A percentile compares a stretch with the other conserved stretches of the same genome.
These are phyloP conservation scores for Fraxinus angustifolia DNA, from an alignment of 305 asterid species.

Conservation along the genomic window DNA sequence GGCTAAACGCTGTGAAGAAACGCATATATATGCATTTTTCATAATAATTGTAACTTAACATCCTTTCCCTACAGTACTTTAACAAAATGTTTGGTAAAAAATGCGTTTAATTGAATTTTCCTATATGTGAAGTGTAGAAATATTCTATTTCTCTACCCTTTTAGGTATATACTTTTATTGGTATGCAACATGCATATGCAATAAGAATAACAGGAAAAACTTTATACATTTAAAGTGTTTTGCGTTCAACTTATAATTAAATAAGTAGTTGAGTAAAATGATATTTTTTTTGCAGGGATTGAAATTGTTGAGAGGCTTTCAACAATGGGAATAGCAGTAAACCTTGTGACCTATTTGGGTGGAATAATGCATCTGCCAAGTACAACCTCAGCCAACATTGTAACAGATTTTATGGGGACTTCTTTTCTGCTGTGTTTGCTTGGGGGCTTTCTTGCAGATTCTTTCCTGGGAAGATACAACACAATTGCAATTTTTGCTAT, in stretches of 20 bases:
- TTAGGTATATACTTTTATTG: neutral
- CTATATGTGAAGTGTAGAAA: neutral
- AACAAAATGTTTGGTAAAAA: neutral
- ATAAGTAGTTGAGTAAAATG: neutral
- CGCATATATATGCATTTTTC: neutral
- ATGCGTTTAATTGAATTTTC: neutral
- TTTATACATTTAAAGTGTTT: neutral
- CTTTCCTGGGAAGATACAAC: constrained; percentile 63
- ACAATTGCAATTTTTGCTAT: constrained; percentile 52
- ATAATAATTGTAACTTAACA: neutral
- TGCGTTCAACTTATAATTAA: neutral
- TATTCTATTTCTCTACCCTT: neutral
- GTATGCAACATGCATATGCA: neutral
- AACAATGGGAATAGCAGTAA: constrained; percentile 76
- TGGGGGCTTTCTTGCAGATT: constrained; percentile 69
- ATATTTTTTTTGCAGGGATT: constrained; percentile 33
- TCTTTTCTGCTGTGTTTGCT: constrained; percentile 57
- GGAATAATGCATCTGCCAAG: constrained; percentile 67
- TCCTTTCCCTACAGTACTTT: neutral
- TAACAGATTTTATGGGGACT: constrained; percentile 71
- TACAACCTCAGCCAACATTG: constrained; percentile 57
- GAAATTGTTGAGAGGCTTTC: constrained; percentile 68
- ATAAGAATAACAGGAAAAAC: neutral
- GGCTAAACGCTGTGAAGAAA: neutral
- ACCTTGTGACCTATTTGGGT: constrained; percentile 62